Percentiles rank a stretch among this genome's conserved stretches.
Evolutionary conservation across 2,329 filamentous ascomycete species (phyloP).

Genomic region (Plectosphaerella cucumerina): DNA sequence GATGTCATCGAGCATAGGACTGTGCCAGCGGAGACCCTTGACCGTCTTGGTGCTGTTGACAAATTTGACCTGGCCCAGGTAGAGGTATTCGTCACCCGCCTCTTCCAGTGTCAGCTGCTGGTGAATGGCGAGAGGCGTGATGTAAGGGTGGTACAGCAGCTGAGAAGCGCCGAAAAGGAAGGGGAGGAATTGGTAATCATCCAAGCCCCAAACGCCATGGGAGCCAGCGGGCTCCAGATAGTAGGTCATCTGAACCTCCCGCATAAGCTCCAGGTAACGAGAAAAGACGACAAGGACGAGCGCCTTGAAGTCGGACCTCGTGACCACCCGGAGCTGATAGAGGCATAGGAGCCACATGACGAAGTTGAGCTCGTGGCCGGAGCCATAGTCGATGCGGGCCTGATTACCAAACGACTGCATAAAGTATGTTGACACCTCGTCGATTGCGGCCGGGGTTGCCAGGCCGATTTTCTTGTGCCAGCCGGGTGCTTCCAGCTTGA

Average conservation of each 20-base stretch:
- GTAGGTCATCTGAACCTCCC: conserved; percentile 81
- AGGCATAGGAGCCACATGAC: conserved; percentile 94
- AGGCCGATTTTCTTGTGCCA: conserved; percentile 66
- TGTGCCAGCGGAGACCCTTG: conserved; percentile 91
- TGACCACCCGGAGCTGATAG: conserved; percentile 69
- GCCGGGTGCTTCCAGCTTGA: conserved; percentile 46
- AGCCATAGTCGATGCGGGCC: conserved; percentile 90
- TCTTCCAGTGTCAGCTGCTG: conserved; percentile 85
- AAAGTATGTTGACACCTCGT: conserved; percentile 77
- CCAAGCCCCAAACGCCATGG: conserved; percentile 95
- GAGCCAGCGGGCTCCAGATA: conserved; percentile 96
- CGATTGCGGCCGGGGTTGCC: conserved; percentile 45
- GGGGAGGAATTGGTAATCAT: conserved; percentile 95
- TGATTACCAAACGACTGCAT: conserved; percentile 81
- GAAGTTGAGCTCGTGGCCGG: conserved; percentile 96
- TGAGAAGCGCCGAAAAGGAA: conserved; percentile 95
- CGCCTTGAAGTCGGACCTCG: conserved; percentile 62
- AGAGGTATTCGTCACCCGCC: conserved; percentile 77
- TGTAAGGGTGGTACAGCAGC: conserved; percentile 76
- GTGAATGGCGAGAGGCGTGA: conserved; percentile 78
- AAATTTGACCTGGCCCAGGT: conserved; percentile 87
- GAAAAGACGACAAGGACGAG: conserved; percentile 76
- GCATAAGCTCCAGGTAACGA: conserved; percentile 83
- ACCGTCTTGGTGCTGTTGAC: conserved; percentile 97
- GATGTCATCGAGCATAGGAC: conserved; percentile 97